Base-by-base conservation (phyloP, 2,329 filamentous ascomycete species). In the Trichoderma harzianum region DNA sequence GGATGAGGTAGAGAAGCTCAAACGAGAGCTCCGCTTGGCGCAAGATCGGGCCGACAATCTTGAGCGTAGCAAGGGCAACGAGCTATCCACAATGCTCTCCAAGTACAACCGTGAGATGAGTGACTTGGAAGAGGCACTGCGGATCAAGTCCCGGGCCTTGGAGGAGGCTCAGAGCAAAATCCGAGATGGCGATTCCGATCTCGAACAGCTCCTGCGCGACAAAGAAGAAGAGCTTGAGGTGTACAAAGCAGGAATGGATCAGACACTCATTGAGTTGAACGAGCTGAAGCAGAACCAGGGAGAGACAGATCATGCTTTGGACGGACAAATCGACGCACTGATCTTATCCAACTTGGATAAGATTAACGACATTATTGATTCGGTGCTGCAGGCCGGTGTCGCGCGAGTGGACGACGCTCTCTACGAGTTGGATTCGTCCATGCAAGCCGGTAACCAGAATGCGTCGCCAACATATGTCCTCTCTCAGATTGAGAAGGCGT, bases 381-480 rank as follows among this genome's bases (percentile, higher is more conserved):
- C 95, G 0, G 96, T 99, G 4, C 86, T 99, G 51, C 95, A 98
- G 80, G 92, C 93, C 63, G 96, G 95, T 76, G 94, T 98, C 26
- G 91, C 96, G 78, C 92, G 96, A 58, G 95, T 99, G 16, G 96
- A 99, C 78, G 96, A 99, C 82, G 94, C 96, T 57, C 86, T 99
- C 43, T 99, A 99, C 83, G 96, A 99, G 82, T 87, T 99, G 57
- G 96, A 99, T 82, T 98, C 96, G 24, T 93, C 93, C 24, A 98
- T 98, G 94, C 95, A 98, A 81, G 96, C 95, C 53, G 96, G 96
- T 81, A 99, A 99, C 84, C 96, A 98, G 83, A 99, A 97, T 78
- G 96, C 96, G 1, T 97, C 95, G 53, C 94, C 96, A 16, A 90
- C 95, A 1, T 98, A 97, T 79, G 95, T 99, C 14, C 86, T 99